These are phyloP conservation scores for Westerdykella sp. DNA, from an alignment of 2,329 filamentous ascomycete species.

Conservation along the genomic window DNA sequence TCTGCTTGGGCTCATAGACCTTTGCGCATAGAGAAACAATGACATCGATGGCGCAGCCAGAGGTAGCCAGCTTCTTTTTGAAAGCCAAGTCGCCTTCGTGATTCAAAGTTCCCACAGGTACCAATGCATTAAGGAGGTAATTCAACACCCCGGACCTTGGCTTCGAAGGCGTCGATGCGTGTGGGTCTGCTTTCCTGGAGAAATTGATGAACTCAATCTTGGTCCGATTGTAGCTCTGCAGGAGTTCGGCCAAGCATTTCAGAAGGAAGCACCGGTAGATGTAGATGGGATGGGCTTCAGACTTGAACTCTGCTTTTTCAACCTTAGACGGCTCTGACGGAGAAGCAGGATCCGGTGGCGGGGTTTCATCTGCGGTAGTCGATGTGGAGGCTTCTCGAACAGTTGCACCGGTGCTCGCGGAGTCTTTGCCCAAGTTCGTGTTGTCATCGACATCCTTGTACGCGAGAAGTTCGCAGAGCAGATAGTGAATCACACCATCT, in stretches of 20 bases:
- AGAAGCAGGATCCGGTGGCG: slow-evolving; percentile 4
- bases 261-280: slow-evolving; percentile 94
- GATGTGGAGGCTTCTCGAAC: slow-evolving; percentile 14
- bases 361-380: not conserved
- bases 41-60: slow-evolving; percentile 77
- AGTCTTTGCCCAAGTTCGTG: slow-evolving; percentile 18
- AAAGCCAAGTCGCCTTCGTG: slow-evolving; percentile 67
- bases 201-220: slow-evolving; percentile 99
- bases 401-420: slow-evolving; percentile 15
- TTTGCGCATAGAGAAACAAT: slow-evolving; percentile 82
- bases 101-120: slow-evolving; percentile 59
- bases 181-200: slow-evolving; percentile 80
- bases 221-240: slow-evolving; percentile 85
- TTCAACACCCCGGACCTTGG: slow-evolving; percentile 88
- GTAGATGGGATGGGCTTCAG: slow-evolving; percentile 91
- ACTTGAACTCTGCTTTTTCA: slow-evolving; percentile 73
- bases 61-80: slow-evolving; percentile 82
- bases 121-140: slow-evolving; percentile 79
- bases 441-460: slow-evolving; percentile 92
- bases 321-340: slow-evolving; percentile 46
- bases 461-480: slow-evolving; percentile 84
- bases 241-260: slow-evolving; percentile 81
- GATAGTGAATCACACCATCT: slow-evolving; percentile 90
- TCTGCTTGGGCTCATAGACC: slow-evolving; percentile 65
- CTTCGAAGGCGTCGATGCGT: slow-evolving; percentile 83